Percentiles rank a stretch among this genome's conserved stretches.
phyloP scores from a whole-genome alignment of 768 basidiomycete genomes.

The Podaxis carcinomalis region DNA sequence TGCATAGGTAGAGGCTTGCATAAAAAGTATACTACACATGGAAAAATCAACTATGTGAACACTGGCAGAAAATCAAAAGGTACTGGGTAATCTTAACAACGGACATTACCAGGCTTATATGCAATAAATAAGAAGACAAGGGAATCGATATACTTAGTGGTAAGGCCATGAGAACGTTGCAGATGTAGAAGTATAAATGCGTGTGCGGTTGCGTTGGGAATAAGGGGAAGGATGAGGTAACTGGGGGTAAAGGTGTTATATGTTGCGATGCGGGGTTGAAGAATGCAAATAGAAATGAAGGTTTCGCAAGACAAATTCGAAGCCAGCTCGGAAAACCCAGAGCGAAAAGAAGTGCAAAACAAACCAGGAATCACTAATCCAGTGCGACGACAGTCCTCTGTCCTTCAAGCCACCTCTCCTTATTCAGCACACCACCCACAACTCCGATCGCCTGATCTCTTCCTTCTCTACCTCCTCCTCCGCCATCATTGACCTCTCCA shows the following conservation, averaged over 20 bases:
- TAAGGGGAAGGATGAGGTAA: neutral
- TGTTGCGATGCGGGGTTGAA: neutral
- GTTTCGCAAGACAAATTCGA: neutral
- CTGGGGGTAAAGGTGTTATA: neutral
- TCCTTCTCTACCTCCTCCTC: slow-evolving; percentile 16
- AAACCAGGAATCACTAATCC: neutral
- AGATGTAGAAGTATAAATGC: neutral
- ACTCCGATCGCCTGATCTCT: neutral
- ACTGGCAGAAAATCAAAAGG: neutral
- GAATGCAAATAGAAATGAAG: neutral
- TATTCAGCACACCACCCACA: slow-evolving; percentile 5
- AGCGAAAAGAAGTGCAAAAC: neutral
- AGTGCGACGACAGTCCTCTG: slow-evolving; percentile 4
- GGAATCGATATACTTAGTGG: neutral
- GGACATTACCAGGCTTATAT: neutral
- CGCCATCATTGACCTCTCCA: slow-evolving; percentile 29
- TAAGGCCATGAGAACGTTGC: neutral
- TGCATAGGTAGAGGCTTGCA: neutral
- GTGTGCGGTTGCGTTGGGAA: neutral
- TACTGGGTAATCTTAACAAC: neutral
- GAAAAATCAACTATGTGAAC: neutral
- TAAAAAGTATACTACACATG: slow-evolving; percentile 5
- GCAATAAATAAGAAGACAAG: neutral
- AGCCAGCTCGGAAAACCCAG: neutral
- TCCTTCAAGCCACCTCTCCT: slow-evolving; percentile 11